These are phyloP conservation scores for Solanum paucissectum DNA, from an alignment of 257 asterid genomes.

Conservation along the genomic window DNA sequence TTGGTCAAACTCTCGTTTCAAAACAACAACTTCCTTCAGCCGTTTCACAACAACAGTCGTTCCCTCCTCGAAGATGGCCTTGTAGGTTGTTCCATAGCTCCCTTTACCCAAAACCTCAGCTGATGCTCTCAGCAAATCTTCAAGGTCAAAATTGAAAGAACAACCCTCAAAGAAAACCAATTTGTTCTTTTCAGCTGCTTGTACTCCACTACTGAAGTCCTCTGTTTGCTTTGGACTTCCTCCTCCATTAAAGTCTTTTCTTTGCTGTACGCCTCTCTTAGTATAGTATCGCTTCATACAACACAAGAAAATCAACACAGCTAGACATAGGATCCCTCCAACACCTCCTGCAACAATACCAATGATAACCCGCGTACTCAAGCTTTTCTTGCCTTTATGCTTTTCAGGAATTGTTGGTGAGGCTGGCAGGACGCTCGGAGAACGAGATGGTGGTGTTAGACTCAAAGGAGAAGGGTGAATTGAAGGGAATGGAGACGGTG, in stretches of 20 bases:
- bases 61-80: constrained; percentile 61
- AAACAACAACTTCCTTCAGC: constrained; percentile 43
- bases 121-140: constrained; percentile 66
- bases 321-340: constrained; percentile 16
- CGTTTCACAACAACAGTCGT: constrained; percentile 51
- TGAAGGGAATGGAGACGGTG: constrained; percentile 15
- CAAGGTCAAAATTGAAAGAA: constrained; percentile 48
- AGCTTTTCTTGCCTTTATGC: constrained; percentile 23
- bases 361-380: constrained; percentile 30
- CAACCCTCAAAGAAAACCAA: constrained; percentile 40
- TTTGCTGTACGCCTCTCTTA: constrained; percentile 14
- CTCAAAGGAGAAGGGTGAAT: constrained; percentile 12
- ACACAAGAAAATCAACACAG: constrained; percentile 13
- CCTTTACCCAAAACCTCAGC: constrained; percentile 80
- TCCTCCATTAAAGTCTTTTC: constrained; percentile 7
- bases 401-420: constrained; percentile 17
- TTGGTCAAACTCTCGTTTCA: constrained; percentile 57
- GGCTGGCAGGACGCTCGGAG: constrained; percentile 22
- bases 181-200: constrained; percentile 55
- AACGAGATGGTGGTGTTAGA: constrained; percentile 17
- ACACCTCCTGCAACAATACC: constrained; percentile 45
- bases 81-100: constrained; percentile 55
- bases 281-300: constrained; percentile 24
- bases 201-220: constrained; percentile 52
- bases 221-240: constrained; percentile 29